Conservation (phyloP, 2,329 filamentous ascomycete genomes). For the Fusarium lateritium region DNA sequence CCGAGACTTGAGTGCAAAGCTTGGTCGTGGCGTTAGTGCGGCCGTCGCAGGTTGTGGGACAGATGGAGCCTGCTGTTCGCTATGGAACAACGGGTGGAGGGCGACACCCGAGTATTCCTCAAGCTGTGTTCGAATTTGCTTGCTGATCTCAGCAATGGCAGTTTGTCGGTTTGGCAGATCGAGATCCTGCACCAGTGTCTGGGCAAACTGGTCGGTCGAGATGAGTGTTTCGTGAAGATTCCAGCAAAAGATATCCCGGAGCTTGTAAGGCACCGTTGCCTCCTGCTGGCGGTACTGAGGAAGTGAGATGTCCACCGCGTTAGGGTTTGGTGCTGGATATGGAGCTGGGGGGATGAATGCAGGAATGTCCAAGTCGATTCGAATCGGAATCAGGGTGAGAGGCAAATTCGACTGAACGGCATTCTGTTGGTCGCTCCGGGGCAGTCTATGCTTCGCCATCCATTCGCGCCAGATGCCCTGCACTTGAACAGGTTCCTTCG, state of each 20-base stretch:
- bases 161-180: constrained; percentile 84
- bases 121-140: constrained; percentile 93
- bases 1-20: constrained; percentile 53
- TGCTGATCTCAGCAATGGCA: constrained; percentile 86
- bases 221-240: constrained; percentile 95
- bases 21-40: constrained; percentile 50
- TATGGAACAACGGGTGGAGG: constrained; percentile 91
- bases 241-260: constrained; percentile 98
- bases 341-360: constrained; percentile 78
- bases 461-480: constrained; percentile 96
- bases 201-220: constrained; percentile 97
- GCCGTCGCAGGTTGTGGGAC: constrained; percentile 40
- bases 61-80: constrained; percentile 57
- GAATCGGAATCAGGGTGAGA: constrained; percentile 92
- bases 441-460: constrained; percentile 81
- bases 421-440: constrained; percentile 72
- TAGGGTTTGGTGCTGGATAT: constrained; percentile 74
- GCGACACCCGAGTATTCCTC: constrained; percentile 97
- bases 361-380: constrained; percentile 94
- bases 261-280: constrained; percentile 83
- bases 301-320: constrained; percentile 77
- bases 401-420: constrained; percentile 82
- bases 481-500: constrained; percentile 81
- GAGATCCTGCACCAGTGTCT: constrained; percentile 89
- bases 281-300: constrained; percentile 87